Evolutionary conservation across 139 green algal genomes (phyloP).

Genomic region (Raphidocelis subcapitata): DNA sequence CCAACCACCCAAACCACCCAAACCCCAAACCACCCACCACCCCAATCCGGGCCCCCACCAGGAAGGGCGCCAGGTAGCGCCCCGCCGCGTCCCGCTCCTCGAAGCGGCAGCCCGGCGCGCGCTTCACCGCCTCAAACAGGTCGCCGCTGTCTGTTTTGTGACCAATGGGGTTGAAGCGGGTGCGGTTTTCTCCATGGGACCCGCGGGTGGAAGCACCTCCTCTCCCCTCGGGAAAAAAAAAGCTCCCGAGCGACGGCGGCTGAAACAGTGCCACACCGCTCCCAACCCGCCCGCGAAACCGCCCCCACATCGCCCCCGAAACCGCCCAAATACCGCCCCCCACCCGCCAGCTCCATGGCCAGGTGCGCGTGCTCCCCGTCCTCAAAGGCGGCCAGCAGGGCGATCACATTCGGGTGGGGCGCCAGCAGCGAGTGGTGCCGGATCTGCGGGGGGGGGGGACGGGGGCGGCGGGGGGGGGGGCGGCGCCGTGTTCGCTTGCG

Average conservation of each 20-base stretch:
- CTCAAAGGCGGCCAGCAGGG: conserved; percentile 76
- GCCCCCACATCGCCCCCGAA: not conserved
- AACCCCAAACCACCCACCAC: too few species aligned
- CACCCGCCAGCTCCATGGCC: conserved; percentile 61
- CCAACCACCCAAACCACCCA: too few species aligned
- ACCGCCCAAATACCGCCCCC: not conserved
- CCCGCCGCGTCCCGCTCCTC: not conserved
- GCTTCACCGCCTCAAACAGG: conserved; percentile 75
- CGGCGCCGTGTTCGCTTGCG: too few species aligned
- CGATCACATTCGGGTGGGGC: conserved; percentile 59
- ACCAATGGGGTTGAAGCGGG: not conserved
- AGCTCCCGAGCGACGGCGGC: not conserved
- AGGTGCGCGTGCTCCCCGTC: conserved; percentile 82
- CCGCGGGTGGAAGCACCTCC: not conserved
- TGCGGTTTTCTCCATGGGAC: not conserved
- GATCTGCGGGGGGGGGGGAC: too few species aligned
- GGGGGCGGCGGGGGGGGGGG: too few species aligned
- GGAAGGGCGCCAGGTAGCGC: conserved; percentile 4
- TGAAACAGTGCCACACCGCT: not conserved
- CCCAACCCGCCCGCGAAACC: not conserved
- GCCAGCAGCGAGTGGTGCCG: too few species aligned
- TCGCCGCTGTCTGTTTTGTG: conserved; percentile 66
- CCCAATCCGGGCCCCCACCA: conserved; percentile 7
- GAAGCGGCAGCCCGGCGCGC: not conserved
- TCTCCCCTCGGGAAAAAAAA: not conserved